Conservation (phyloP, 2,329 filamentous ascomycete species). For the Emericellopsis cladophorae region DNA sequence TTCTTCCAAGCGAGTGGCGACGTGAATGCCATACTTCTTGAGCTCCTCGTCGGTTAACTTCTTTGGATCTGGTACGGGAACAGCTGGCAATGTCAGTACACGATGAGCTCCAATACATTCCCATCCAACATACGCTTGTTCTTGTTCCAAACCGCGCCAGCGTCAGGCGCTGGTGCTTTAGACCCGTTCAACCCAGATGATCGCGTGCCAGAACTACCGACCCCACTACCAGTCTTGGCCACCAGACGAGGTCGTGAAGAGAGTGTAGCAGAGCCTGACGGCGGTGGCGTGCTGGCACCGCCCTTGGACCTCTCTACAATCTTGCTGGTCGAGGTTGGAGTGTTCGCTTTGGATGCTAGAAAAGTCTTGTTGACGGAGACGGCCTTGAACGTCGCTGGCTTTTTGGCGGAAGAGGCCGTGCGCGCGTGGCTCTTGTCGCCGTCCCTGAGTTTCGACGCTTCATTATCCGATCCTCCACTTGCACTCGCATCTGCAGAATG, state of each 20-base stretch:
- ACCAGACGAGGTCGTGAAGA: conserved; percentile 59
- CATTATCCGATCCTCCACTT: conserved; percentile 66
- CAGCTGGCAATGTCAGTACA: conserved; percentile 29
- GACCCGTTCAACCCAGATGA: conserved; percentile 37
- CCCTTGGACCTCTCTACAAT: conserved; percentile 34
- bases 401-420: conserved; percentile 51
- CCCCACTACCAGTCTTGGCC: conserved; percentile 56
- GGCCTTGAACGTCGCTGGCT: conserved; percentile 68
- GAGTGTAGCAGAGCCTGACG: conserved; percentile 26
- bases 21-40: conserved; percentile 76
- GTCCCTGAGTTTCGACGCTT: conserved; percentile 48
- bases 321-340: conserved; percentile 31
- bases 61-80: conserved; percentile 57
- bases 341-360: conserved; percentile 54
- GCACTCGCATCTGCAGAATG: conserved; percentile 55
- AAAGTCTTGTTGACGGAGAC: conserved; percentile 81
- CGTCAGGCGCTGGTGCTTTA: conserved; percentile 48
- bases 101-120: background rate
- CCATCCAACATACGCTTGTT: conserved; percentile 54
- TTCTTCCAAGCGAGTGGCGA: conserved; percentile 65
- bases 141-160: conserved; percentile 76
- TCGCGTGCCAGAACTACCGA: conserved; percentile 37
- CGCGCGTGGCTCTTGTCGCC: conserved; percentile 47
- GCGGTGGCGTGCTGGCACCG: conserved; percentile 31
- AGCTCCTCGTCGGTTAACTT: conserved; percentile 81